These are phyloP conservation scores for Cadophora sp. DNA, from an alignment of 2,329 filamentous ascomycete genomes.

Conservation along the genomic window DNA sequence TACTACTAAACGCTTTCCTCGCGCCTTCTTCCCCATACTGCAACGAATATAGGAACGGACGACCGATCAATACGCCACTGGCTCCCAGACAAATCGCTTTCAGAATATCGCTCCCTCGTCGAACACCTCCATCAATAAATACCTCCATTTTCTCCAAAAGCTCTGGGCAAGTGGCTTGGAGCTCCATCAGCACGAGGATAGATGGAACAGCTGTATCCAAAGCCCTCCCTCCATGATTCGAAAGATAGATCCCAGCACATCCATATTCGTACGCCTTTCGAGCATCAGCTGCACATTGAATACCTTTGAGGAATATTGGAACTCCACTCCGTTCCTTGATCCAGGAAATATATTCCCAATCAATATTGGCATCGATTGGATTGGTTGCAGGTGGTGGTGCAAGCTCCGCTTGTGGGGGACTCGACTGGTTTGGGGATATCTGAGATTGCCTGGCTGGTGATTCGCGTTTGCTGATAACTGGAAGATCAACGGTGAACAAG, in stretches of 20 bases:
- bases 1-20: slow-evolving; percentile 57
- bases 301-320: slow-evolving; percentile 61
- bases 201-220: slow-evolving; percentile 57
- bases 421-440: slow-evolving; percentile 48
- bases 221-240: slow-evolving; percentile 64
- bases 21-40: slow-evolving; percentile 61
- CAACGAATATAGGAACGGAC: slow-evolving; percentile 63
- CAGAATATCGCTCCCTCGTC: slow-evolving; percentile 66
- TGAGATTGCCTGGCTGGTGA: slow-evolving; percentile 52
- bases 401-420: slow-evolving; percentile 47
- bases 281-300: slow-evolving; percentile 69
- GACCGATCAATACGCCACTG: slow-evolving; percentile 64
- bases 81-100: slow-evolving; percentile 70
- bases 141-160: slow-evolving; percentile 65
- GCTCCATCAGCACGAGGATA: slow-evolving; percentile 64
- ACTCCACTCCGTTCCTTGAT: slow-evolving; percentile 52
- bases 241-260: slow-evolving; percentile 60
- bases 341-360: slow-evolving; percentile 62
- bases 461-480: slow-evolving; percentile 59
- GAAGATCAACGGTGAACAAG: slow-evolving; percentile 62
- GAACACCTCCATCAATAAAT: slow-evolving; percentile 67
- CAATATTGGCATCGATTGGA: slow-evolving; percentile 57
- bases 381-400: slow-evolving; percentile 57
- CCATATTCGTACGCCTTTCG: slow-evolving; percentile 56
- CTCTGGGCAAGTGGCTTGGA: slow-evolving; percentile 63